Base-by-base conservation (phyloP, 164 flowering plant species). In the Dillenia turbinata region DNA sequence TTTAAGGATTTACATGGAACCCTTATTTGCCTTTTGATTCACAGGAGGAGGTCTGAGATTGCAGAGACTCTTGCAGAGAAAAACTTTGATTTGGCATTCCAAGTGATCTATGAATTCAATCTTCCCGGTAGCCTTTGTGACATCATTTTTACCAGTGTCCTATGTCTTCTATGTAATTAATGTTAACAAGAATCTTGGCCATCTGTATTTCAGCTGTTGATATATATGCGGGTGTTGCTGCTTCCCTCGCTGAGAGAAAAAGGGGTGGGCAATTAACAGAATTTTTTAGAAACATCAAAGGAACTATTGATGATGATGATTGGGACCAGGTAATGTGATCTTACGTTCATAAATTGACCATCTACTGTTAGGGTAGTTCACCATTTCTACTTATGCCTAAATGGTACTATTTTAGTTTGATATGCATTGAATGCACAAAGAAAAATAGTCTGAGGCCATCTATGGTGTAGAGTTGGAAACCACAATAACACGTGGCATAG, bases 201-300 rank as follows among this genome's bases (percentile, higher is more conserved):
- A 52, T 61, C 50, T 59, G 1, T 58, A 14, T 61, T 63, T 75
- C 83, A 94, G 99, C 96, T 81, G 97, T 91, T 60, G 94, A 94
- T 74, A 94, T 94, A 60, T 94, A 91, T 77, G 99, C 99, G 65
- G 96, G 81, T 54, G 99, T 94, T 68, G 96, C 97, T 75, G 84
- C 97, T 74, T 91, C 97, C 57, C 93, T 91, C 54, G 97, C 97
- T 61, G 99, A 94, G 68, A 85, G 96, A 60, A 94, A 94, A 73
- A 89, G 73, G 68, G 99, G 97, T 47, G 78, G 95, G 48, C 97
- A 89, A 56, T 74, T 94, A 65, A 89, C 96, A 17, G 99, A 94
- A 63, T 86, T 91, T 75, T 80, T 94, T 56, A 84, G 82, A 77
- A 91, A 92, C 77, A 89, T 94, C 49, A 91, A 85, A 78, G 96